Evolutionary conservation across 2,329 filamentous ascomycete genomes (phyloP).

Genomic region (Geosmithia putterillii): DNA sequence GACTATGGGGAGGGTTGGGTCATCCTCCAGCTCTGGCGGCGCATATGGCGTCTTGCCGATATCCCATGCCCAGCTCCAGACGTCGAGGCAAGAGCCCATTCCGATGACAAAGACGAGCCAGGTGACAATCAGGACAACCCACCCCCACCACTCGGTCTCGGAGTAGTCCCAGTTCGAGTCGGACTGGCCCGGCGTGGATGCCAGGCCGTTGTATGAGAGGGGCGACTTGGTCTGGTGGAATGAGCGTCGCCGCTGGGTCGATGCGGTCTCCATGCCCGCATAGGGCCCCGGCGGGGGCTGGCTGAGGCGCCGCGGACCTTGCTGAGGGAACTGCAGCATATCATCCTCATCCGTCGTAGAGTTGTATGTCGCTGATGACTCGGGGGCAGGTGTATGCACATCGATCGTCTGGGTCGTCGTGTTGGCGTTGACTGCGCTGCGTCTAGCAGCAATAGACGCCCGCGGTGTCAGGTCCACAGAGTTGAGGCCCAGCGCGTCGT

Average conservation of each 20-base stretch:
- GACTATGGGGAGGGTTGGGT: conserved; percentile 85
- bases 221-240: conserved; percentile 47
- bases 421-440: too few species aligned
- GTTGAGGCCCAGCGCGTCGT: conserved; percentile 30
- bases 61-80: conserved; percentile 99
- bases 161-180: conserved; percentile 72
- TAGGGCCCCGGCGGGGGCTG: conserved; percentile 48
- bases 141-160: conserved; percentile 97
- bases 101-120: conserved; percentile 95
- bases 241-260: conserved; percentile 31
- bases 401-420: conserved; percentile 10
- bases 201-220: conserved; percentile 40
- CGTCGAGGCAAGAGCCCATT: conserved; percentile 87
- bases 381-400: neutral
- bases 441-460: conserved; percentile 29
- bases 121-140: conserved; percentile 79
- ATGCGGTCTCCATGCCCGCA: conserved; percentile 18
- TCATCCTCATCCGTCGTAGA: conserved; percentile 77
- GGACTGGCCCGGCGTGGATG: conserved; percentile 31
- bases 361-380: conserved; percentile 29
- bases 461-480: conserved; percentile 32
- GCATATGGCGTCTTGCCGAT: conserved; percentile 93
- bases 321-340: conserved; percentile 48
- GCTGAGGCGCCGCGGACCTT: conserved; percentile 26
- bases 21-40: conserved; percentile 88